A percentile compares a stretch with the other conserved stretches of the same genome.
Evolutionary conservation across 768 basidiomycete genomes (phyloP).

Genomic region (Trametes meyenii): DNA sequence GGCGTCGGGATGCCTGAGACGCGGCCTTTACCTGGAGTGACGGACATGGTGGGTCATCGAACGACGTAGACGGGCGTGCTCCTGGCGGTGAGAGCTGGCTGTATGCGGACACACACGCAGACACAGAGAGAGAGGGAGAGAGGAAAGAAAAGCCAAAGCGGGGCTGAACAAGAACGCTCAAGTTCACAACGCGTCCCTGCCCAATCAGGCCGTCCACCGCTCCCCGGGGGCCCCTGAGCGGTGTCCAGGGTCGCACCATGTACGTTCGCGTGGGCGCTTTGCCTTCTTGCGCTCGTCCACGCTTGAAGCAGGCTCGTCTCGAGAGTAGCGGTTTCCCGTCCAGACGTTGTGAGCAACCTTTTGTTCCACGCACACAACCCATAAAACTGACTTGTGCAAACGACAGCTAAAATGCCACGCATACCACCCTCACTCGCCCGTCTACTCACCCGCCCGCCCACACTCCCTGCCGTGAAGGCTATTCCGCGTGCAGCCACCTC

Average conservation of each 20-base stretch:
- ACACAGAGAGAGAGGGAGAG: neutral
- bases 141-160: conserved; percentile 6
- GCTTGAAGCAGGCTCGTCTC: neutral
- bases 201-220: conserved; percentile 11
- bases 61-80: conserved; percentile 1
- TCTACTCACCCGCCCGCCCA: conserved; percentile 27
- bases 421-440: conserved; percentile 31
- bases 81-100: neutral
- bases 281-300: conserved; percentile 8
- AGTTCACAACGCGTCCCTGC: conserved; percentile 12
- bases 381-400: neutral
- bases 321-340: neutral
- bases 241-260: conserved; percentile 11
- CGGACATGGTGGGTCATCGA: conserved; percentile 38
- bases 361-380: neutral
- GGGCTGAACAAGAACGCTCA: conserved; percentile 14
- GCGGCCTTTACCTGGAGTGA: conserved; percentile 47
- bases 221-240: conserved; percentile 13
- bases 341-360: neutral
- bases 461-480: conserved; percentile 9
- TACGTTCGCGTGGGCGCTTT: conserved; percentile 5
- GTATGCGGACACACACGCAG: neutral
- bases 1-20: conserved; percentile 50
- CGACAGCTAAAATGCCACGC: conserved; percentile 27
- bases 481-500: conserved; percentile 15